These are phyloP conservation scores for Chlamydomonas schloesseri DNA, from an alignment of 139 green algal genomes.

Conservation along the genomic window DNA sequence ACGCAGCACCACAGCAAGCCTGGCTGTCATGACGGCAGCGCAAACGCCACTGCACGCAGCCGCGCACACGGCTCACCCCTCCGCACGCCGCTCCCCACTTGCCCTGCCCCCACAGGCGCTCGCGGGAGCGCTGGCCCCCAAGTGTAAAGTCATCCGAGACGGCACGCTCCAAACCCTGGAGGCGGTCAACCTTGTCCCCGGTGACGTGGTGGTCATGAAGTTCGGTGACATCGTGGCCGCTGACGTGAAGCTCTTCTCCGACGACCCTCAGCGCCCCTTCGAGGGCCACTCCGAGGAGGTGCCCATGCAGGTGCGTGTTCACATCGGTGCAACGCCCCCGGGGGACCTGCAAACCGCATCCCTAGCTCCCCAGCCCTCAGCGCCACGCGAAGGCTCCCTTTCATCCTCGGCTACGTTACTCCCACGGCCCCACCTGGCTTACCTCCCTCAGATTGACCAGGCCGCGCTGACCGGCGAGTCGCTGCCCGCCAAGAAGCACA, in stretches of 20 bases:
- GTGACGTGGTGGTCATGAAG: slow-evolving; percentile 86
- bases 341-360: neutral
- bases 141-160: slow-evolving; percentile 74
- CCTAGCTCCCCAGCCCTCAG: too few relatives aligned
- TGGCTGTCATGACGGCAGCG: too few relatives aligned
- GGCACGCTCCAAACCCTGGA: slow-evolving; percentile 70
- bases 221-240: slow-evolving; percentile 90
- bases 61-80: neutral
- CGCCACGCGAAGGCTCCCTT: too few relatives aligned
- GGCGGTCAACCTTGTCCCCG: slow-evolving; percentile 75
- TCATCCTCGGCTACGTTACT: too few relatives aligned
- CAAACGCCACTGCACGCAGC: too few relatives aligned
- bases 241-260: slow-evolving; percentile 87
- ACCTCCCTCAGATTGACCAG: slow-evolving; percentile 78
- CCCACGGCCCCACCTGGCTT: too few relatives aligned
- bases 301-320: slow-evolving; percentile 72
- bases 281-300: slow-evolving; percentile 58
- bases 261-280: slow-evolving; percentile 41
- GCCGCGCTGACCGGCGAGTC: slow-evolving; percentile 91
- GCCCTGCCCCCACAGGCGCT: slow-evolving; percentile 59
- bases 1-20: too few relatives aligned
- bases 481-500: slow-evolving; percentile 87
- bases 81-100: neutral
- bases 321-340: neutral
- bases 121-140: slow-evolving; percentile 81